These are phyloP conservation scores for Oryza brachyantha DNA, from an alignment of 176 grass and related monocot species.

Conservation along the genomic window DNA sequence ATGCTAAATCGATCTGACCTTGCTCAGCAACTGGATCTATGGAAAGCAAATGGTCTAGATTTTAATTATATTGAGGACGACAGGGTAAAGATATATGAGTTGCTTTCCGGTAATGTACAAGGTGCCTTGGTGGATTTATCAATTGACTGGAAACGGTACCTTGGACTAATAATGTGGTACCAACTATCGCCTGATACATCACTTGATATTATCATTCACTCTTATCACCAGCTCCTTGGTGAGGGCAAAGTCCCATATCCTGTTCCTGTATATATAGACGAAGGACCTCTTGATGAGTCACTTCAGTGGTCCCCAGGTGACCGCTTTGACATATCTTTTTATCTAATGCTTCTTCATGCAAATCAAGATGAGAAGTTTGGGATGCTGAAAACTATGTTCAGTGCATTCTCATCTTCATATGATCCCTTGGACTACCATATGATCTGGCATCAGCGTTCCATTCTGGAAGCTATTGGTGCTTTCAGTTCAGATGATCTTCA, in stretches of 20 bases:
- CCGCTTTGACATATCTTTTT: constrained; percentile 78
- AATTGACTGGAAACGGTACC: constrained; percentile 90
- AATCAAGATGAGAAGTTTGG: constrained; percentile 52
- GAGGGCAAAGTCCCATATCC: constrained; percentile 84
- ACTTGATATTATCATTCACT: constrained; percentile 55
- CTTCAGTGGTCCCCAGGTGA: constrained; percentile 63
- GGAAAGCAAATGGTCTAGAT: constrained; percentile 87
- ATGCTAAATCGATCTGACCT: constrained; percentile 75
- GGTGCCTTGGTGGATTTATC: constrained; percentile 59
- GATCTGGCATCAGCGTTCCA: constrained; percentile 86
- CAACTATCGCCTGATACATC: constrained; percentile 76
- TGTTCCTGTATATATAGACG: constrained; percentile 89
- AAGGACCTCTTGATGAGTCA: constrained; percentile 75
- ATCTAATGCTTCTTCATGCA: constrained; percentile 95
- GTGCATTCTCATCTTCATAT: constrained; percentile 81
- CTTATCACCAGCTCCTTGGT: constrained; percentile 67
- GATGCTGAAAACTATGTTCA: constrained; percentile 80
- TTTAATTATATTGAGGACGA: constrained; percentile 79
- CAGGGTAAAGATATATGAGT: constrained; percentile 80
- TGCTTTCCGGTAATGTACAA: constrained; percentile 79
- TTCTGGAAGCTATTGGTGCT: constrained; percentile 89
- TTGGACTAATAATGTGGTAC: constrained; percentile 90
- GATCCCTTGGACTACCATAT: constrained; percentile 96
- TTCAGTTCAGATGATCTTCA: constrained; percentile 74
- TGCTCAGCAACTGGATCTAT: constrained; percentile 70